These are phyloP conservation scores for Puccinia horiana DNA, from an alignment of 1,284 basidiomycete genomes.

Conservation along the genomic window DNA sequence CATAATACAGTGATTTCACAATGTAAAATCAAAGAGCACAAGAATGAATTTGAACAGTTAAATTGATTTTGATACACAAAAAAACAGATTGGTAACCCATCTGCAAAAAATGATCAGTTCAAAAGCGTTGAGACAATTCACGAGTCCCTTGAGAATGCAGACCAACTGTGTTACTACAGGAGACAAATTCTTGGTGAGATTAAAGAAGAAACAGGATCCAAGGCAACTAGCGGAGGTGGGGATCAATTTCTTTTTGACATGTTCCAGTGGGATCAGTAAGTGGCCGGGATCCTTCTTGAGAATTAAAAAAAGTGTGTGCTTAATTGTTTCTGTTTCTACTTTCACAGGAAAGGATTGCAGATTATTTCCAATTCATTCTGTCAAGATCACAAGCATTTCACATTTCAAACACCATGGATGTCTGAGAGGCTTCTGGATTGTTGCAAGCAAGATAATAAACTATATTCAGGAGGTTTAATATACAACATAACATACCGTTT, in stretches of 20 bases:
- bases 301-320: no score
- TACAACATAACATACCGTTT: constrained; percentile 9
- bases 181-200: background rate
- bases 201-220: background rate
- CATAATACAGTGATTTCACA: background rate
- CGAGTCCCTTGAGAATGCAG: background rate
- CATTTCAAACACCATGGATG: background rate
- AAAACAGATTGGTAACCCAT: background rate
- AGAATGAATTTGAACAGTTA: no score
- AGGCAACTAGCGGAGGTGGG: background rate
- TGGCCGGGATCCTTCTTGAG: background rate
- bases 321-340: background rate
- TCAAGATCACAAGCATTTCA: background rate
- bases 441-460: background rate
- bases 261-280: background rate
- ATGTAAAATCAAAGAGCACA: background rate
- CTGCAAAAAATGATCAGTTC: background rate
- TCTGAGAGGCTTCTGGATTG: background rate
- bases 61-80: background rate
- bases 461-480: background rate
- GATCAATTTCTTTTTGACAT: background rate
- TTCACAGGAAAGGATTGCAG: background rate
- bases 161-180: background rate
- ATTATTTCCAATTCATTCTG: background rate
- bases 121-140: background rate